Evolutionary conservation across 2,329 filamentous ascomycete species (phyloP).

Genomic region (Leptographium wingfieldii): DNA sequence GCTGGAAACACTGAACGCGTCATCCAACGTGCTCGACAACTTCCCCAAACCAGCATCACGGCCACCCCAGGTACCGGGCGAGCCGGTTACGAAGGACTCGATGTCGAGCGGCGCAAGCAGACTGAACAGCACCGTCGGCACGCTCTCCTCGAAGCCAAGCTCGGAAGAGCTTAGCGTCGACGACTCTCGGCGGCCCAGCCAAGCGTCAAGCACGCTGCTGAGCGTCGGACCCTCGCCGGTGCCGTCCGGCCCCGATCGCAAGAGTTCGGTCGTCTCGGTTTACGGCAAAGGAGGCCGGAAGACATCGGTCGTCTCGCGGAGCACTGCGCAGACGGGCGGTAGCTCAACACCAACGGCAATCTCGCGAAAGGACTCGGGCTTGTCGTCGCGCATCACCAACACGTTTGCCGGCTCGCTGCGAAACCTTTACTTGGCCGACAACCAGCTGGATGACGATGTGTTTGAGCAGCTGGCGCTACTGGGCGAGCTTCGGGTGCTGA

Average conservation of each 20-base stretch:
- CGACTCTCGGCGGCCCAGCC: constrained; percentile 61
- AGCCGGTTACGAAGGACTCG: constrained; percentile 20
- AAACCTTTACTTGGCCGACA: constrained; percentile 83
- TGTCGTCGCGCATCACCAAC: constrained; percentile 65
- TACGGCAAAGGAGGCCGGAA: constrained; percentile 72
- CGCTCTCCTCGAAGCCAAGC: constrained; percentile 50
- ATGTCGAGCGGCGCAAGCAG: constrained; percentile 23
- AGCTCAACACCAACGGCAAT: constrained; percentile 39
- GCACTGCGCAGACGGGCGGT: constrained; percentile 31
- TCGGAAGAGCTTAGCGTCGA: constrained; percentile 60
- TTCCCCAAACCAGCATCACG: constrained; percentile 81
- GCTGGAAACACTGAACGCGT: constrained; percentile 85
- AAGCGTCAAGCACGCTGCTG: constrained; percentile 63
- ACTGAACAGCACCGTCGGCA: constrained; percentile 24
- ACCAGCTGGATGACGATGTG: constrained; percentile 84
- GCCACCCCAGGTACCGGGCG: constrained; percentile 45
- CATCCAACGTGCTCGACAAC: constrained; percentile 79
- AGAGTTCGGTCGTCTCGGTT: constrained; percentile 73
- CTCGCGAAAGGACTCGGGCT: constrained; percentile 74
- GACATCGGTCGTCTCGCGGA: constrained; percentile 66
- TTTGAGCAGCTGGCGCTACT: constrained; percentile 83
- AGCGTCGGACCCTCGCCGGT: constrained; percentile 65
- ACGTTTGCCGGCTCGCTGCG: constrained; percentile 82
- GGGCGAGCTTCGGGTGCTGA: constrained; percentile 73
- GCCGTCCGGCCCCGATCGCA: constrained; percentile 48